Evolutionary conservation across 371 early-diverging fungal genomes (phyloP).

Genomic region (Neoconidiobolus thromboides): DNA sequence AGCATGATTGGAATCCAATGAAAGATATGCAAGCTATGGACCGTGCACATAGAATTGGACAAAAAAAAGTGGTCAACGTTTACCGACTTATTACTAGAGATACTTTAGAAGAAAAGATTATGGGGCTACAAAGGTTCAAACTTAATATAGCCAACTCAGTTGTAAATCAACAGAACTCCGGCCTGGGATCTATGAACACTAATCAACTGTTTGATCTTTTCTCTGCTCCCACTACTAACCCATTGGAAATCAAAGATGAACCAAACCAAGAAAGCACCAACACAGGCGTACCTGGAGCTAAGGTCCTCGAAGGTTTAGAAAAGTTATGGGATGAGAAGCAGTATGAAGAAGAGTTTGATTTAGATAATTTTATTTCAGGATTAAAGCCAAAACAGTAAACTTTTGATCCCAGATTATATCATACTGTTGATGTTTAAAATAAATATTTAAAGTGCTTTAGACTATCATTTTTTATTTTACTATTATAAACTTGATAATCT

Average conservation of each 20-base stretch:
- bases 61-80: slow-evolving; percentile 94
- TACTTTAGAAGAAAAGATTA: slow-evolving; percentile 91
- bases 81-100: slow-evolving; percentile 78
- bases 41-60: slow-evolving; percentile 91
- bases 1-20: slow-evolving; percentile 99
- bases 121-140: slow-evolving; percentile 98
- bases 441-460: too few relatives aligned
- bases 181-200: slow-evolving; percentile 82
- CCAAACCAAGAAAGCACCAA: slow-evolving; percentile 5
- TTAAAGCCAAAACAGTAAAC: not conserved
- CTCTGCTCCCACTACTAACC: slow-evolving; percentile 22
- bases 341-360: slow-evolving; percentile 76
- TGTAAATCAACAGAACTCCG: slow-evolving; percentile 94
- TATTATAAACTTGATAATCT: too few relatives aligned
- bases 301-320: slow-evolving; percentile 69
- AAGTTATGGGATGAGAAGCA: slow-evolving; percentile 86
- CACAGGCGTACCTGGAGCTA: slow-evolving; percentile 16
- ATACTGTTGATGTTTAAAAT: too few relatives aligned
- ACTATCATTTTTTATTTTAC: too few relatives aligned
- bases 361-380: slow-evolving; percentile 46
- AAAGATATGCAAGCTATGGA: slow-evolving; percentile 96
- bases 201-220: slow-evolving; percentile 89
- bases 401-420: too few relatives aligned
- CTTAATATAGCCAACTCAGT: slow-evolving; percentile 94
- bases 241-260: not conserved